Evolutionary conservation across 257 asterid genomes (phyloP).

Genomic region (Solanum megistacrolobum): DNA sequence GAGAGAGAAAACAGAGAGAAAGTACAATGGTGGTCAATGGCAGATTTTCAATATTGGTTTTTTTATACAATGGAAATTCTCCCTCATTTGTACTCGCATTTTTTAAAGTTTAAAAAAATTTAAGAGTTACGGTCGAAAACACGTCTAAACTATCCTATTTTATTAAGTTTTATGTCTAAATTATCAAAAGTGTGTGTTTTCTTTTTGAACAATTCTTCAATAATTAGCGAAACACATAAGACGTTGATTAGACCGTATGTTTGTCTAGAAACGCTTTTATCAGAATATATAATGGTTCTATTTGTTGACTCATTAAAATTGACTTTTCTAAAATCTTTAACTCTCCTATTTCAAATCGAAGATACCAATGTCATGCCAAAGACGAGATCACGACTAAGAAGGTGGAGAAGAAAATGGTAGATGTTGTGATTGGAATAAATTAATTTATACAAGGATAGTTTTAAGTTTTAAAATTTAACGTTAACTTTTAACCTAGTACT

Average conservation of each 20-base stretch:
- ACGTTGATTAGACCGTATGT: too few relatives aligned
- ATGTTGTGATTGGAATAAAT: not conserved
- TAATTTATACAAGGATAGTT: too few relatives aligned
- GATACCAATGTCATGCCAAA: not conserved
- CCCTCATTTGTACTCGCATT: not conserved
- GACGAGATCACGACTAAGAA: not conserved
- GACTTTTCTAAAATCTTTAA: too few relatives aligned
- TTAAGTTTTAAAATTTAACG: too few relatives aligned
- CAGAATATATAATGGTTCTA: too few relatives aligned
- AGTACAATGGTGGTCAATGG: not conserved
- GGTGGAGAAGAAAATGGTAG: not conserved
- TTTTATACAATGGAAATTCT: not conserved
- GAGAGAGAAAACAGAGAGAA: not conserved
- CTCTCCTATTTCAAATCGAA: not conserved
- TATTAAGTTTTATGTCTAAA: too few relatives aligned
- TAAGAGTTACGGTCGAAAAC: not conserved
- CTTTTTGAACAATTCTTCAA: fast-evolving
- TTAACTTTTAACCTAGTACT: too few relatives aligned
- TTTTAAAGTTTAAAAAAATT: too few relatives aligned
- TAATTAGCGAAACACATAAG: not conserved
- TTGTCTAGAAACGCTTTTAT: not conserved
- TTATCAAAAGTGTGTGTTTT: fast-evolving
- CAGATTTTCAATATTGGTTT: not conserved
- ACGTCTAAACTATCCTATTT: fast-evolving
- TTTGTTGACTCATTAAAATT: too few relatives aligned